These are phyloP conservation scores for Colletotrichum plurivorum DNA, from an alignment of 2,329 filamentous ascomycete genomes.

Conservation along the genomic window DNA sequence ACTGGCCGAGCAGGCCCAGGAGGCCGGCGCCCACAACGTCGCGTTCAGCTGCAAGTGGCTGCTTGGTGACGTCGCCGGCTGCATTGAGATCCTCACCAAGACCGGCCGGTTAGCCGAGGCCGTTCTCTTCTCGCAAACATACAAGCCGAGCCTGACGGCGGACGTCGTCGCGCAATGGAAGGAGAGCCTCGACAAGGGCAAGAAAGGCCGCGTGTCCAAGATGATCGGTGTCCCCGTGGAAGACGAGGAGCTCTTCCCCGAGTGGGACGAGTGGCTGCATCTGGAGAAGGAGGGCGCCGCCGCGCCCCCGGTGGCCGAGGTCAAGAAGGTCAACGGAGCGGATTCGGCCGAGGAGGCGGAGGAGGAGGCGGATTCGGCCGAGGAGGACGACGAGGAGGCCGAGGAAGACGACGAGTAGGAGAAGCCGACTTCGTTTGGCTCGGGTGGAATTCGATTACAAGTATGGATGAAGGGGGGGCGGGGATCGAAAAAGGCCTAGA, in stretches of 20 bases:
- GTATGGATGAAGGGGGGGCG: constrained; percentile 11
- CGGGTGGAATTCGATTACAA: constrained; percentile 30
- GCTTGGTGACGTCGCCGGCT: constrained; percentile 84
- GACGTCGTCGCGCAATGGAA: constrained; percentile 86
- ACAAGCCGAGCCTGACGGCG: constrained; percentile 84
- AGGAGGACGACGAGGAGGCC: constrained; percentile 44
- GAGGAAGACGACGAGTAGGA: constrained; percentile 43
- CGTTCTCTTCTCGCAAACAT: constrained; percentile 93
- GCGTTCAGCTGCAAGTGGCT: constrained; percentile 94
- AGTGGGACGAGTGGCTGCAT: constrained; percentile 92
- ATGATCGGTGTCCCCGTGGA: constrained; percentile 86
- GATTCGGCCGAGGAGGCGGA: constrained; percentile 44
- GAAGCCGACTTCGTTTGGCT: constrained; percentile 17
- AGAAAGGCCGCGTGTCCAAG: constrained; percentile 88
- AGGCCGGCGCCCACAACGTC: constrained; percentile 88
- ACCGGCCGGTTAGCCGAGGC: constrained; percentile 89
- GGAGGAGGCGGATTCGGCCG: constrained; percentile 46
- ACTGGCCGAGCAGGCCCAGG: constrained; percentile 81
- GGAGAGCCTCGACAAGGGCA: constrained; percentile 82
- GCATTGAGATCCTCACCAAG: constrained; percentile 82
- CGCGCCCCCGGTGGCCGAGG: constrained; percentile 48
- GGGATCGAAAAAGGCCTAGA: constrained; percentile 42
- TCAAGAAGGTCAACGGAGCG: constrained; percentile 43
- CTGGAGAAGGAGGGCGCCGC: constrained; percentile 80
- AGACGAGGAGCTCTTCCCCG: constrained; percentile 91